These are phyloP conservation scores for Nepenthes mirabilis DNA, from an alignment of 148 eudicot species.

Conservation along the genomic window DNA sequence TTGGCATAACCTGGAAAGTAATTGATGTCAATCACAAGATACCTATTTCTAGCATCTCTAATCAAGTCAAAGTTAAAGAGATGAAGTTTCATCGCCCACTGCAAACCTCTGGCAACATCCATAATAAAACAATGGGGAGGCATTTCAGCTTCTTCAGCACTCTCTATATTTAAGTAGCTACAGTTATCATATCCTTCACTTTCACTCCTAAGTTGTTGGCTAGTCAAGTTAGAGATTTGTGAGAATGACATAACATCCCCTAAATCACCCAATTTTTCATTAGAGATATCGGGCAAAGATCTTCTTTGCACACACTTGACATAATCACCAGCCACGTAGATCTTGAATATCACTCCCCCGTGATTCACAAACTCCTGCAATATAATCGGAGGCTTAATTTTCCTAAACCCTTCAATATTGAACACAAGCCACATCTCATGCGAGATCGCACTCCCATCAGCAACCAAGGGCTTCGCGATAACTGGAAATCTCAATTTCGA, in stretches of 20 bases:
- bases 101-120: constrained; percentile 32
- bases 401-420: constrained; percentile 22
- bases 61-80: constrained; percentile 84
- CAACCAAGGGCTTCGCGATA: constrained; percentile 50
- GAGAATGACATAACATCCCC: constrained; percentile 31
- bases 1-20: constrained; percentile 83
- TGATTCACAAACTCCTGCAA: constrained; percentile 62
- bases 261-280: constrained; percentile 10
- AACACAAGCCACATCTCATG: constrained; percentile 51
- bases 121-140: constrained; percentile 35
- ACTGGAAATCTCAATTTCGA: constrained; percentile 26
- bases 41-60: constrained; percentile 30
- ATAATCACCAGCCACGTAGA: constrained; percentile 59
- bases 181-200: constrained; percentile 10
- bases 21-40: constrained; percentile 63
- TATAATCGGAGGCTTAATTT: constrained; percentile 31
- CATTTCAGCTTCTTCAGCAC: constrained; percentile 22
- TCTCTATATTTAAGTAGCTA: neutral
- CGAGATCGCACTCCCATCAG: constrained; percentile 29
- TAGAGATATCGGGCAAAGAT: constrained; percentile 46
- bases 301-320: constrained; percentile 48
- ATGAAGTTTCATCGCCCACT: constrained; percentile 28
- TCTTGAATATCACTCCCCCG: constrained; percentile 66
- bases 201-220: constrained; percentile 4
- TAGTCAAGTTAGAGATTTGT: constrained; percentile 32